phyloP scores from a whole-genome alignment of 2,329 filamentous ascomycete genomes.

The Trematosphaeria pertusa region DNA sequence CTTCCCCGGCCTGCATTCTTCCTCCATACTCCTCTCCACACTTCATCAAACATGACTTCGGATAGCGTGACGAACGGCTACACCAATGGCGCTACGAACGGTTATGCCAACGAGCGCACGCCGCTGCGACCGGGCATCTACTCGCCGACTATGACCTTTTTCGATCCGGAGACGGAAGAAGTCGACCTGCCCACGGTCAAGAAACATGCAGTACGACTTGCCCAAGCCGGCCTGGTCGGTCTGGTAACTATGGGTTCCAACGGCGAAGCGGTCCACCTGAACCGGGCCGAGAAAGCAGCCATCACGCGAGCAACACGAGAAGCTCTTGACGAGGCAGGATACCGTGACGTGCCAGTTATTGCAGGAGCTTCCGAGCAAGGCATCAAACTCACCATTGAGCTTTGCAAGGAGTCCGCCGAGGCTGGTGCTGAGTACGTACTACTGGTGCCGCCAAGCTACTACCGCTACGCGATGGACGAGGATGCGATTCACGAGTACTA shows the following conservation, averaged over 20 bases:
- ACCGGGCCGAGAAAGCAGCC: slow-evolving; percentile 75
- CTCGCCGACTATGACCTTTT: slow-evolving; percentile 90
- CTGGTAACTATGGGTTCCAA: slow-evolving; percentile 90
- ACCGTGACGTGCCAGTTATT: slow-evolving; percentile 77
- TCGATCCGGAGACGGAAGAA: slow-evolving; percentile 82
- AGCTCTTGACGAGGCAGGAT: slow-evolving; percentile 82
- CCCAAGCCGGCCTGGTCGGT: slow-evolving; percentile 77
- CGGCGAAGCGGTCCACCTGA: slow-evolving; percentile 86
- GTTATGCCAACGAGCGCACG: slow-evolving; percentile 50
- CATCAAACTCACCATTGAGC: slow-evolving; percentile 79
- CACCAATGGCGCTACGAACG: slow-evolving; percentile 42
- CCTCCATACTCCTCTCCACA: slow-evolving; percentile 1
- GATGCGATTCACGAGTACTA: slow-evolving; percentile 77
- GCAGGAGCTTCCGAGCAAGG: slow-evolving; percentile 83
- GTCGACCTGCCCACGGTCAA: slow-evolving; percentile 81
- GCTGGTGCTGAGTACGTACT: slow-evolving; percentile 83
- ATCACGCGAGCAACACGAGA: slow-evolving; percentile 81
- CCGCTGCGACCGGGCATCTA: slow-evolving; percentile 83
- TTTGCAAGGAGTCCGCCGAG: slow-evolving; percentile 69
- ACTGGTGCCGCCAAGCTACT: slow-evolving; percentile 83
- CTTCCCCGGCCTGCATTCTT: slow-evolving; percentile 8
- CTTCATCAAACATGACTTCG: slow-evolving; percentile 22
- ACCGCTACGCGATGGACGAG: slow-evolving; percentile 77
- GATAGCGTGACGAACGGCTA: slow-evolving; percentile 39
- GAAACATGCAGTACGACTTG: slow-evolving; percentile 79